Conservation (phyloP, 495 filamentous ascomycete genomes). For the Podospora tetraspora region DNA sequence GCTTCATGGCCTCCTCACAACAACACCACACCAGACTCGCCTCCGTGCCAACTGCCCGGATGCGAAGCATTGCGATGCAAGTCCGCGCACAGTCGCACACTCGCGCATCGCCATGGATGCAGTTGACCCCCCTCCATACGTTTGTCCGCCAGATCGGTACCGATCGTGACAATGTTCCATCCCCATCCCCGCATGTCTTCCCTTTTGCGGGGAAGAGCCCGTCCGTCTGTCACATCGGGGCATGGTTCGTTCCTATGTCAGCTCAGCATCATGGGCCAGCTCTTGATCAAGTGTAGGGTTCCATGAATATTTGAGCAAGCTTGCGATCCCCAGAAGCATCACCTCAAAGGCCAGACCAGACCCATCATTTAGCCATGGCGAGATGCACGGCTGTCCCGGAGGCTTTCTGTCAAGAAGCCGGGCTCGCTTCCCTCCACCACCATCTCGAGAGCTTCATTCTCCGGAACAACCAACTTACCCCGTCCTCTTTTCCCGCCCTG, state of each 20-base stretch:
- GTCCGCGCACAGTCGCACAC: not conserved
- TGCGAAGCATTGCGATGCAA: not conserved
- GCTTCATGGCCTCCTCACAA: not conserved
- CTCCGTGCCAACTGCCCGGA: not conserved
- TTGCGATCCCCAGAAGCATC: not conserved
- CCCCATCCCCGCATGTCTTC: not conserved
- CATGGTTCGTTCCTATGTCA: not conserved
- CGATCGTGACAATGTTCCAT: not conserved
- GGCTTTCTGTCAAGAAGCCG: not conserved
- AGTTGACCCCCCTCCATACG: not conserved
- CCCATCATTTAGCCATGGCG: not conserved
- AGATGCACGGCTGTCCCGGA: not conserved
- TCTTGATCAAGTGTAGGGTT: not conserved
- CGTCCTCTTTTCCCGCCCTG: not conserved
- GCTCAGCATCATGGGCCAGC: not conserved
- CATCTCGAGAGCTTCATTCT: not conserved
- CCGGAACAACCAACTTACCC: not conserved
- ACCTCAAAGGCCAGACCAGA: not conserved
- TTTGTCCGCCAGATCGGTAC: not conserved
- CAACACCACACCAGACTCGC: not conserved
- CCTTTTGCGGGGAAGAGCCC: not conserved
- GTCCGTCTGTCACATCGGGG: not conserved
- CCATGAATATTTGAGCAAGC: not conserved
- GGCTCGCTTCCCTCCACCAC: not conserved
- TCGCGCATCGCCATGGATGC: not conserved